Evolutionary conservation across 352 stramenopile genomes (phyloP), one percentile per base, ranked within the genome.

Genomic region (Stephanocyclus meneghinianus): DNA sequence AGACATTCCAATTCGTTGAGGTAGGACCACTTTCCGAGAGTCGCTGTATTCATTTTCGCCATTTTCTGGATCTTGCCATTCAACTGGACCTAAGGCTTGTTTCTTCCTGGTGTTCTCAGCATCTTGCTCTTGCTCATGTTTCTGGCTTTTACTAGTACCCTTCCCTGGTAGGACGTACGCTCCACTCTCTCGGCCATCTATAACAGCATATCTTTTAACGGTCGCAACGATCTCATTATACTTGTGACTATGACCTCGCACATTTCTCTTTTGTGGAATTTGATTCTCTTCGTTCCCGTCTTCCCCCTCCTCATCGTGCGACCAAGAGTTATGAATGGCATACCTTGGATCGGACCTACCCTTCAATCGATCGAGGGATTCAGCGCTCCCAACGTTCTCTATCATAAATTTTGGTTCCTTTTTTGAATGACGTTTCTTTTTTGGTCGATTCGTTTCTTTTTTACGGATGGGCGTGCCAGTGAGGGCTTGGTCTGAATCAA

Each of bases 401-500:
- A 79, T 74, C 26, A 79, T 74, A 3, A 79, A 71, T 8, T 45
- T 50, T 16, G 11, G 29, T 32, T 71, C 59, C 29, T 68, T 51
- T 32, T 60, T 71, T 7, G 18, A 40, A 40, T 6, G 15, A 26
- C 55, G 11, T 44, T 50, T 62, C 26, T 50, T 51, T 21, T 64
- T 42, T 8, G 40, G 10, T 21, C 42, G 11, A n/a, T 32, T 30
- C 0, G 48, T 56, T 10, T 80, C 40, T 40, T 76, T 81, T 35
- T 76, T 81, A 13, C 32, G 61, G 10, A 66, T 15, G 4, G 74
- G 74, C 9, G 74, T 77, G 1, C 74, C 74, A 26, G 32, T 53
- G n/a, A 77, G 35, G 6, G 61, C 74, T 11, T 26, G 3, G 53
- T 81, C 67, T 9, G 74, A 76, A 60, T 74, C 40, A 16, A 81